These are phyloP conservation scores for Elaphomyces granulatus DNA, from an alignment of 495 filamentous ascomycete species.

Conservation along the genomic window DNA sequence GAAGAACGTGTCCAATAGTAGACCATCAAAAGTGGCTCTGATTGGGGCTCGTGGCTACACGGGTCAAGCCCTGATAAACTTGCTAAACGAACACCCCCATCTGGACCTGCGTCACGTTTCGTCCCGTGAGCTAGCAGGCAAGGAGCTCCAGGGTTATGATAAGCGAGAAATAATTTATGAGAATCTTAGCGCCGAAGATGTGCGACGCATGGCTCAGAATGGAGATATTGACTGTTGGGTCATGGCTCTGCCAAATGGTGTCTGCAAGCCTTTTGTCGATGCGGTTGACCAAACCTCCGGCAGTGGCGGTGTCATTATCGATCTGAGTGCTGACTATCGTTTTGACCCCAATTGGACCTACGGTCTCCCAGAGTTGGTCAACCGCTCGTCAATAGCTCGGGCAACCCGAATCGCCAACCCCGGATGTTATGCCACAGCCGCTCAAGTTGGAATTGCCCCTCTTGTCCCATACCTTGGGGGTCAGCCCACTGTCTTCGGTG, in stretches of 20 bases:
- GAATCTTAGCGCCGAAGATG: slow-evolving; percentile 79
- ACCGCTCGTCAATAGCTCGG: slow-evolving; percentile 59
- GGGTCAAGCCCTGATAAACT: slow-evolving; percentile 78
- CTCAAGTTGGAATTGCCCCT: slow-evolving; percentile 80
- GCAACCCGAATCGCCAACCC: slow-evolving; percentile 87
- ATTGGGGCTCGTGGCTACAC: slow-evolving; percentile 96
- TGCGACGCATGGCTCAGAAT: slow-evolving; percentile 76
- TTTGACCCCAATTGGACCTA: slow-evolving; percentile 90
- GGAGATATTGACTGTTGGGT: slow-evolving; percentile 97
- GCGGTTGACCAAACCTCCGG: slow-evolving; percentile 63
- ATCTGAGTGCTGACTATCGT: slow-evolving; percentile 89
- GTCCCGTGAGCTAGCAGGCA: slow-evolving; percentile 81
- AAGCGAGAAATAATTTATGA: slow-evolving; percentile 93
- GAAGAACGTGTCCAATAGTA: slow-evolving; percentile 73
- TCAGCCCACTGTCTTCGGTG: slow-evolving; percentile 78
- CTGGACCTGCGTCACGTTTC: slow-evolving; percentile 91
- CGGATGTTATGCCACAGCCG: slow-evolving; percentile 94
- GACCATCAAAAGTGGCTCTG: slow-evolving; percentile 71
- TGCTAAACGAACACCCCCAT: slow-evolving; percentile 85
- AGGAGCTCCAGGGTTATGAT: slow-evolving; percentile 79
- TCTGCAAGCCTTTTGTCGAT: slow-evolving; percentile 92
- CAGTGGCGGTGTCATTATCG: slow-evolving; percentile 70
- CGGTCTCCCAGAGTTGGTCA: slow-evolving; percentile 80
- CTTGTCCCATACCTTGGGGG: slow-evolving; percentile 64
- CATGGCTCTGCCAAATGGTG: slow-evolving; percentile 94